Conservation (phyloP, 2,329 filamentous ascomycete genomes). For the Neopestalotiopsis sp. region DNA sequence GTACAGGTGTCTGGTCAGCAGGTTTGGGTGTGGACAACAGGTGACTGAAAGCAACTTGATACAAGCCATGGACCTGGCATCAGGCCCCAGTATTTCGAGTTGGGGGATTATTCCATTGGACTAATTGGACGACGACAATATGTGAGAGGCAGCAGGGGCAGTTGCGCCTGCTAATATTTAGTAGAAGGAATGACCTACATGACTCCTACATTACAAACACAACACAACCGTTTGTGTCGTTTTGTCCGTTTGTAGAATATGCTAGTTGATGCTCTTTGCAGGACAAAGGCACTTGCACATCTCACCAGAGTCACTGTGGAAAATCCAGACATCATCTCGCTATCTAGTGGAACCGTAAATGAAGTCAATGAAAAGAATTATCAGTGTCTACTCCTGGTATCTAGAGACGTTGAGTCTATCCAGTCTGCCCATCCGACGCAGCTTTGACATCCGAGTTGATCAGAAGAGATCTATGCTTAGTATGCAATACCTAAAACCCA, state of each 20-base stretch:
- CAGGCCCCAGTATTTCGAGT: not conserved
- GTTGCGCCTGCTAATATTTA: not conserved
- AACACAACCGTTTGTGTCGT: not conserved
- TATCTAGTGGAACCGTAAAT: not conserved
- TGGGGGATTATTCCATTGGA: not conserved
- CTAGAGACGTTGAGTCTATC: constrained; percentile 41
- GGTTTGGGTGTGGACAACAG: not conserved
- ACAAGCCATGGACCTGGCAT: not conserved
- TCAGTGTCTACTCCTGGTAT: constrained; percentile 20
- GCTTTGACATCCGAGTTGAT: constrained; percentile 19
- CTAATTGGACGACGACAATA: not conserved
- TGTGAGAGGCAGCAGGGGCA: not conserved
- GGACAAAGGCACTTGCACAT: not conserved
- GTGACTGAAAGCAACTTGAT: not conserved
- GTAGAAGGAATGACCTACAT: not conserved
- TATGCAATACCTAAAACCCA: constrained; percentile 8
- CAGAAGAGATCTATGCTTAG: constrained; percentile 14
- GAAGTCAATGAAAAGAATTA: not conserved
- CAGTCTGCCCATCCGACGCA: constrained; percentile 21
- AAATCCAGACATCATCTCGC: not conserved
- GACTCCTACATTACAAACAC: not conserved
- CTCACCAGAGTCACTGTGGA: not conserved
- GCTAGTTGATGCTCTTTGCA: not conserved
- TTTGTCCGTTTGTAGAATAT: not conserved
- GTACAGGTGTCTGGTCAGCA: too few species aligned